phyloP scores from a whole-genome alignment of 805 yeast species.

The Hanseniaspora lindneri region DNA sequence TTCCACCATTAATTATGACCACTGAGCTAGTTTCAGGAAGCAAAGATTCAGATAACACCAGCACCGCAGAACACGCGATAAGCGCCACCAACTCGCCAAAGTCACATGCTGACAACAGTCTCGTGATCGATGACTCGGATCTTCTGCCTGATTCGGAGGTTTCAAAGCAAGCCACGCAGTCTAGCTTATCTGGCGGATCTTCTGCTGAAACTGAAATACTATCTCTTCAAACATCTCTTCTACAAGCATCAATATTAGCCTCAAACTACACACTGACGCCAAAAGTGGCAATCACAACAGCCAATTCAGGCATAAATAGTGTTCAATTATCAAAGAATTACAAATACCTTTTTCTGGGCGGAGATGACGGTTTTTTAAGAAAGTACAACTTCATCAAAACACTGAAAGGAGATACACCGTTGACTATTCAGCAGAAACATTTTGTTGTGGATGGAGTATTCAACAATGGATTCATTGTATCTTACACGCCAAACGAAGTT shows the following conservation, averaged over 20 bases:
- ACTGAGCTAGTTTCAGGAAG: no score
- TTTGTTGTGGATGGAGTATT: constrained; percentile 74
- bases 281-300: constrained; percentile 75
- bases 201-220: constrained; percentile 25
- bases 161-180: no score
- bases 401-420: constrained; percentile 71
- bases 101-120: no score
- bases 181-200: no score
- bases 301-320: constrained; percentile 58
- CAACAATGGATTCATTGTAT: constrained; percentile 67
- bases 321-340: constrained; percentile 68
- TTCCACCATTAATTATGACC: no score
- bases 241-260: constrained; percentile 39
- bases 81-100: no score
- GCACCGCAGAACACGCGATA: no score
- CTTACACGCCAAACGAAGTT: constrained; percentile 95
- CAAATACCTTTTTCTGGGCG: constrained; percentile 84
- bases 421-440: constrained; percentile 86
- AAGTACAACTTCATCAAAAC: constrained; percentile 79
- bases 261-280: constrained; percentile 63
- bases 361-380: constrained; percentile 87
- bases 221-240: constrained; percentile 27
- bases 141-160: no score
- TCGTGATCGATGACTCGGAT: no score
- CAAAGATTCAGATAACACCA: no score